Conservation (phyloP, 2,329 filamentous ascomycete species). For the Berkeleyomyces basicola region DNA sequence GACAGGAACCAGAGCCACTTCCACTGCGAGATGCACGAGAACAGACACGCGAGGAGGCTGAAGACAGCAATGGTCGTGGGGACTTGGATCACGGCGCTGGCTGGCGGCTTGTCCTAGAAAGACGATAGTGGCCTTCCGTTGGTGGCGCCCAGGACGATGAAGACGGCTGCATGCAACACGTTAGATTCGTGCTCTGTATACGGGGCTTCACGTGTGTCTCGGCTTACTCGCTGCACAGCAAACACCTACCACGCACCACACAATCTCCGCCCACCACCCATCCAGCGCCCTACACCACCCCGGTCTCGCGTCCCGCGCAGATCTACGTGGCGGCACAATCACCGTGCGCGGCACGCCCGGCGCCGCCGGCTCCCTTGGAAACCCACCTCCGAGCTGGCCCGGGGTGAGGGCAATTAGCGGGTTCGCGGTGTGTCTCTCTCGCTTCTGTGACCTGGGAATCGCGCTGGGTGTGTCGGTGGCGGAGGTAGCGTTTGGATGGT, state of each 20-base stretch:
- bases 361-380: background rate
- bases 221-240: conserved; percentile 4
- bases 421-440: background rate
- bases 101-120: conserved; percentile 17
- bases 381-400: conserved; percentile 1
- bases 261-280: conserved; percentile 4
- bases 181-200: background rate
- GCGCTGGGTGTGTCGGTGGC: background rate
- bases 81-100: conserved; percentile 20
- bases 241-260: conserved; percentile 2
- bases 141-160: conserved; percentile 9
- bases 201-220: background rate
- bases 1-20: conserved; percentile 22
- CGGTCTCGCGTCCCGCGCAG: background rate
- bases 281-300: background rate
- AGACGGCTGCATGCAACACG: background rate
- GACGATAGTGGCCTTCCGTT: conserved; percentile 16
- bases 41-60: conserved; percentile 17
- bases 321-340: background rate
- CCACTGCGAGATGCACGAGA: conserved; percentile 19
- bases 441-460: background rate
- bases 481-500: background rate
- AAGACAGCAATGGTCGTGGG: conserved; percentile 18
- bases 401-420: background rate
- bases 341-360: conserved; percentile 4